phyloP scores from a whole-genome alignment of 768 basidiomycete genomes.

The Rhizopogon vesiculosus region DNA sequence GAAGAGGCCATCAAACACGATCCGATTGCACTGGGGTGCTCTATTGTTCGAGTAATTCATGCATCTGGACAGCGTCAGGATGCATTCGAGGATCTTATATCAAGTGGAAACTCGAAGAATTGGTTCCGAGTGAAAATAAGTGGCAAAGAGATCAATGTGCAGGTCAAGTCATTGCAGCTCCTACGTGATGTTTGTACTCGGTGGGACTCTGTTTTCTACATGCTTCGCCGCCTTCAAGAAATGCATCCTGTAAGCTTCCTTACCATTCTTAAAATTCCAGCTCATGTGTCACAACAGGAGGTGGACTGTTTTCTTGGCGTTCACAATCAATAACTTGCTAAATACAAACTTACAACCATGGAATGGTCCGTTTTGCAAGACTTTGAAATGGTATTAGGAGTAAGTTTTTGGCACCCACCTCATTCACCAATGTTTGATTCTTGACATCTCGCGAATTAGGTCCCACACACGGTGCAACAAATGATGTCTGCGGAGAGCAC shows the following conservation, averaged over 20 bases:
- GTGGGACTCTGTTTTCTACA: conserved; percentile 36
- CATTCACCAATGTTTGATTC: not conserved
- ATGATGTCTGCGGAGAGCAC: not conserved
- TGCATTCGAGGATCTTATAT: no score
- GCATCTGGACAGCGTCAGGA: no score
- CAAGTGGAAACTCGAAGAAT: no score
- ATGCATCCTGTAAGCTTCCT: not conserved
- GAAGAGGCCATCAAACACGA: no score
- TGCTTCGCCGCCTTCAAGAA: conserved; percentile 16
- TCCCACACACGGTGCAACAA: not conserved
- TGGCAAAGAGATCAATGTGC: not conserved
- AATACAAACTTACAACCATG: not conserved
- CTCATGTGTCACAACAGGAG: not conserved
- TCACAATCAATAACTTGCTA: not conserved
- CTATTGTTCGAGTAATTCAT: no score
- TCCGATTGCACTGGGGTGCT: no score
- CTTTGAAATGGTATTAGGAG: not conserved
- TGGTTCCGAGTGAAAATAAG: no score
- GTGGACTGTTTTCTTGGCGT: not conserved
- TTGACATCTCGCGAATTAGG: not conserved
- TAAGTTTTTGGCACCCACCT: not conserved
- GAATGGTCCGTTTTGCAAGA: conserved; percentile 3
- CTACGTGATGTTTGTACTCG: conserved; percentile 31
- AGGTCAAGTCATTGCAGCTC: not conserved
- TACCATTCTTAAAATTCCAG: no score